A percentile compares a stretch with the other conserved stretches of the same genome.
Evolutionary conservation across 257 asterid genomes (phyloP).

Genomic region (Anisodus tanguticus): DNA sequence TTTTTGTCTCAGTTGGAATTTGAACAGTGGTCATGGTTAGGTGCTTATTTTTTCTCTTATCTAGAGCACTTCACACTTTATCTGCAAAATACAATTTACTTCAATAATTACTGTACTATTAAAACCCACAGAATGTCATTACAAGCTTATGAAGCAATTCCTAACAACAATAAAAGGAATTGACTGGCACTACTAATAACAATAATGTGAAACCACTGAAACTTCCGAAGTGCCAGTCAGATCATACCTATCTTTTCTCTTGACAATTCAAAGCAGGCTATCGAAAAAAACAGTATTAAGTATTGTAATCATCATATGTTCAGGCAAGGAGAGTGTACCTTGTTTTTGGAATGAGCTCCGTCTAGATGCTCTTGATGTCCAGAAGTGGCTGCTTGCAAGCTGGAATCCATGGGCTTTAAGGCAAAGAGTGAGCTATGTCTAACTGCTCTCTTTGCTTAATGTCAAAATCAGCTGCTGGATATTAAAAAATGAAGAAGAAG

Average conservation of each 20-base stretch:
- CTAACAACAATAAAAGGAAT: constrained; percentile 19
- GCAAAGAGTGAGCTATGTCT: constrained; percentile 9
- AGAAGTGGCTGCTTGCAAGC: constrained; percentile 20
- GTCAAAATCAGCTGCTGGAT: constrained; percentile 14
- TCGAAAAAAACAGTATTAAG: not conserved
- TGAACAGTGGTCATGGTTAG: constrained; percentile 1
- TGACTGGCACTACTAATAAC: not conserved
- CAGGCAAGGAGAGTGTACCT: constrained; percentile 25
- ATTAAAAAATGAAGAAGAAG: not conserved
- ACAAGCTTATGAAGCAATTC: constrained; percentile 25
- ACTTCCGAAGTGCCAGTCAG: not conserved
- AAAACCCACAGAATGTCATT: not conserved
- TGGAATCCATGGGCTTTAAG: not conserved
- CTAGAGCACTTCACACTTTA: constrained; percentile 11
- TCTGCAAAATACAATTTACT: constrained; percentile 23
- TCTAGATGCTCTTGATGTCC: not conserved
- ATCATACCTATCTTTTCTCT: not conserved
- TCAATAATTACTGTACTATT: not conserved
- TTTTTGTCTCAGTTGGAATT: not conserved
- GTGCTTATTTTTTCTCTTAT: not conserved
- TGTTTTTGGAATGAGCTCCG: not conserved
- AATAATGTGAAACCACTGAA: constrained; percentile 13
- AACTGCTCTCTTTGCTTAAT: not conserved
- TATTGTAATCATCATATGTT: constrained; percentile 6
- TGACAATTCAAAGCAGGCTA: not conserved